These are phyloP conservation scores for Globisporangium cylindrosporum DNA, from an alignment of 352 stramenopile species.

Conservation along the genomic window DNA sequence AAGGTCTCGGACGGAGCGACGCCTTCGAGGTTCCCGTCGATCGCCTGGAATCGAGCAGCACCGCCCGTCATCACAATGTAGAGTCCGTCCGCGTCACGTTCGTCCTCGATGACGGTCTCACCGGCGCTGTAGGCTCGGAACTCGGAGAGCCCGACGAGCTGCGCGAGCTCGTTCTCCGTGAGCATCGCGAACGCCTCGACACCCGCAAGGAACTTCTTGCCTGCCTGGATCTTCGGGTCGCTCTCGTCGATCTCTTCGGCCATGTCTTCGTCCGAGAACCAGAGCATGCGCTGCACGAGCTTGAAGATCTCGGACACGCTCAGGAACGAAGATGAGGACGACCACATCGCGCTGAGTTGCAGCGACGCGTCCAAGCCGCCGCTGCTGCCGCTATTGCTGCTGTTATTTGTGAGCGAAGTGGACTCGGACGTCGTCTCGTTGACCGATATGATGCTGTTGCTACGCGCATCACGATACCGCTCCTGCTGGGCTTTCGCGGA, in stretches of 20 bases:
- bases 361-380: slow-evolving; percentile 11
- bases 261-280: slow-evolving; percentile 48
- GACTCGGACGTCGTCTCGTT: slow-evolving; percentile 16
- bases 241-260: slow-evolving; percentile 47
- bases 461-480: slow-evolving; percentile 10
- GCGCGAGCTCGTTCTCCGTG: slow-evolving; percentile 50
- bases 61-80: slow-evolving; percentile 49
- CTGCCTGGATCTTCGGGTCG: slow-evolving; percentile 47
- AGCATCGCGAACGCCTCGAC: slow-evolving; percentile 58
- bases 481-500: slow-evolving; percentile 12
- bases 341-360: slow-evolving; percentile 20
- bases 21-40: slow-evolving; percentile 22
- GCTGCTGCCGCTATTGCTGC: neutral
- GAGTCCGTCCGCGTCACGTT: slow-evolving; percentile 47
- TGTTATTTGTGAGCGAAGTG: slow-evolving; percentile 15
- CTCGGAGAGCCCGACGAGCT: slow-evolving; percentile 46
- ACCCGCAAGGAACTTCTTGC: slow-evolving; percentile 52
- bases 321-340: slow-evolving; percentile 19
- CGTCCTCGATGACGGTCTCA: slow-evolving; percentile 42
- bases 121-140: slow-evolving; percentile 34
- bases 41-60: slow-evolving; percentile 27
- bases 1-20: slow-evolving; percentile 28
- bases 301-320: slow-evolving; percentile 31
- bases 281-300: slow-evolving; percentile 37
- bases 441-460: slow-evolving; percentile 12